A percentile compares a stretch with the other conserved stretches of the same genome.
phyloP scores from a whole-genome alignment of 345 rosid species.

The Brassica incana region DNA sequence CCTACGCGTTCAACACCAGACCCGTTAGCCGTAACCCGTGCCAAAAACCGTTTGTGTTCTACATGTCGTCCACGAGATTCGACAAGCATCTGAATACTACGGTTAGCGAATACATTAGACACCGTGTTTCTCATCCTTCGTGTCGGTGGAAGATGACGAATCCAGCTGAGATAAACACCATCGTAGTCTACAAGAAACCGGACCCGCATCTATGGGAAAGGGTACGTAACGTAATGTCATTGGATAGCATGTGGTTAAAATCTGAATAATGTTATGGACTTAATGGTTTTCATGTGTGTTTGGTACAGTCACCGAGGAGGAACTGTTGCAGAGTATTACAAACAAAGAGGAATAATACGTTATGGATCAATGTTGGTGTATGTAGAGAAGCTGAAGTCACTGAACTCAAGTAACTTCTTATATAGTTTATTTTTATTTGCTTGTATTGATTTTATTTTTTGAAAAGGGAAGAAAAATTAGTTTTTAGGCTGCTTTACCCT shows the following conservation, averaged over 20 bases:
- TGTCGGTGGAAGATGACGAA: conserved; percentile 90
- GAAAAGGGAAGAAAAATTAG: conserved; percentile 26
- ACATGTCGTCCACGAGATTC: conserved; percentile 57
- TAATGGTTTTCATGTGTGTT: conserved; percentile 6
- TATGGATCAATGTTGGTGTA: conserved; percentile 70
- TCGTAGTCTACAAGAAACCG: conserved; percentile 64
- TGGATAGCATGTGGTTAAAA: background rate
- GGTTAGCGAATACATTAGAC: conserved; percentile 59
- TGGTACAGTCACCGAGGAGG: conserved; percentile 51
- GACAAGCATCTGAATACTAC: conserved; percentile 54
- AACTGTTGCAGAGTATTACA: conserved; percentile 53
- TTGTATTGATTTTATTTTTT: conserved; percentile 30
- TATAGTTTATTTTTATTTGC: conserved; percentile 13
- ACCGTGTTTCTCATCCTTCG: conserved; percentile 57
- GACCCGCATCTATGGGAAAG: conserved; percentile 82
- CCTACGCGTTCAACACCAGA: conserved; percentile 91
- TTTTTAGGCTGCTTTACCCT: conserved; percentile 25
- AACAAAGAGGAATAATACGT: conserved; percentile 59
- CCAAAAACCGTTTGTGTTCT: conserved; percentile 91
- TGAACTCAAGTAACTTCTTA: conserved; percentile 43
- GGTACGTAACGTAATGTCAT: conserved; percentile 46
- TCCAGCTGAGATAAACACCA: conserved; percentile 50
- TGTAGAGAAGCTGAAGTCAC: conserved; percentile 78
- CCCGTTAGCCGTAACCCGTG: conserved; percentile 89
- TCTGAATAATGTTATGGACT: background rate